Percentiles rank a stretch among this genome's conserved stretches.
Evolutionary conservation across 371 early-diverging fungal genomes (phyloP).

Genomic region (Rhizopus arrhizus): DNA sequence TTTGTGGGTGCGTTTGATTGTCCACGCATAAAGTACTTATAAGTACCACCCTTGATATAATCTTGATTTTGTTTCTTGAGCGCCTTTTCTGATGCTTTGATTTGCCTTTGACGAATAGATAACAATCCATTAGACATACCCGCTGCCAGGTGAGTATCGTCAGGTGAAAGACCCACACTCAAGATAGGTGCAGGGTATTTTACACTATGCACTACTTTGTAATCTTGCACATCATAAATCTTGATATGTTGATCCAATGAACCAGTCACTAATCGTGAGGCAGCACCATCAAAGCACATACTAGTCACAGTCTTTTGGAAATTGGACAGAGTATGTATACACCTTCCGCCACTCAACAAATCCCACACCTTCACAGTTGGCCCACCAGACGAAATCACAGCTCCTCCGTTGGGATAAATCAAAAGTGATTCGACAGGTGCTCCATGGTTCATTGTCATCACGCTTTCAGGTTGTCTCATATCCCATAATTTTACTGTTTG

Average conservation of each 20-base stretch:
- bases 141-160: slow-evolving; percentile 86
- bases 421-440: slow-evolving; percentile 88
- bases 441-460: slow-evolving; percentile 82
- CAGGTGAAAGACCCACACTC: slow-evolving; percentile 81
- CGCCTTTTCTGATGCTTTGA: slow-evolving; percentile 59
- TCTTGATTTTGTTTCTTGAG: slow-evolving; percentile 52
- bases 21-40: slow-evolving; percentile 78
- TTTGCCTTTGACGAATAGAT: slow-evolving; percentile 80
- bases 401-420: slow-evolving; percentile 82
- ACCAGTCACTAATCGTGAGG: slow-evolving; percentile 82
- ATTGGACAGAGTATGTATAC: slow-evolving; percentile 75
- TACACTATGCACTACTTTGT: slow-evolving; percentile 82
- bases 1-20: slow-evolving; percentile 39
- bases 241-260: slow-evolving; percentile 96
- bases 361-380: slow-evolving; percentile 89
- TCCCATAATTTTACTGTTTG: slow-evolving; percentile 94
- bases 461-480: slow-evolving; percentile 71
- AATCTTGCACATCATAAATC: slow-evolving; percentile 83
- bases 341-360: slow-evolving; percentile 78
- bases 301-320: slow-evolving; percentile 95
- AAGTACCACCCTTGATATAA: slow-evolving; percentile 58
- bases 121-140: slow-evolving; percentile 93
- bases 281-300: slow-evolving; percentile 77
- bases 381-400: slow-evolving; percentile 81
- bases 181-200: slow-evolving; percentile 93